Conservation (phyloP, 257 asterid genomes). For the Primulina huaijiensis region DNA sequence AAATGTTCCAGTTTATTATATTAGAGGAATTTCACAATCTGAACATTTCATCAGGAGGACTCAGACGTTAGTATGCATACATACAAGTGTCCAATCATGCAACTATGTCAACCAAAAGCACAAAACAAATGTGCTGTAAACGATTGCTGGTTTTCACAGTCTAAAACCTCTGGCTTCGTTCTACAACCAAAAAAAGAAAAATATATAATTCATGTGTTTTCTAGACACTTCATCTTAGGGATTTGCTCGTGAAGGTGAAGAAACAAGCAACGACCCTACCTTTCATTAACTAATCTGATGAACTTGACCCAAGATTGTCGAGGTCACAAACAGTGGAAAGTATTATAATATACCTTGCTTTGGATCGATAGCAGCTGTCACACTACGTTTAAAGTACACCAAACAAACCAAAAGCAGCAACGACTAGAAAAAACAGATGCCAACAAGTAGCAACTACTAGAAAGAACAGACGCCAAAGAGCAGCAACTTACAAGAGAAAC, state of each 20-base stretch:
- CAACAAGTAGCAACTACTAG: background rate
- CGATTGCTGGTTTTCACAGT: too few relatives aligned
- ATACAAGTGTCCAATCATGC: background rate
- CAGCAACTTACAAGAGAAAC: slow-evolving; percentile 71
- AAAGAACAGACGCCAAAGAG: background rate
- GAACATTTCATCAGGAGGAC: background rate
- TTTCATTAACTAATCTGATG: background rate
- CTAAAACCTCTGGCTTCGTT: background rate
- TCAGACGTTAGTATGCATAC: background rate
- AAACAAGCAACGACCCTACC: background rate
- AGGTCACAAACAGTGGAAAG: background rate
- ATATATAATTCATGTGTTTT: background rate
- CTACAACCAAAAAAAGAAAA: too few relatives aligned
- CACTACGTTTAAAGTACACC: background rate
- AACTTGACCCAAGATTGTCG: background rate
- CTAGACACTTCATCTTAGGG: background rate
- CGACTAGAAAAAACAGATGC: background rate
- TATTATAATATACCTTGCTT: background rate
- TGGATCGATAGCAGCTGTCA: background rate
- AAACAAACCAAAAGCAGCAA: slow-evolving; percentile 2
- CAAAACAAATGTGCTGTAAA: background rate
- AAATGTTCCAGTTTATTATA: background rate
- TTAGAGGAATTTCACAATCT: background rate
- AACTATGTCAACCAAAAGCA: background rate
- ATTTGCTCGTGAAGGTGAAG: too few relatives aligned